Percentiles rank a stretch among this genome's conserved stretches.
phyloP scores from a whole-genome alignment of 345 rosid species.

The Ricinus communis region DNA sequence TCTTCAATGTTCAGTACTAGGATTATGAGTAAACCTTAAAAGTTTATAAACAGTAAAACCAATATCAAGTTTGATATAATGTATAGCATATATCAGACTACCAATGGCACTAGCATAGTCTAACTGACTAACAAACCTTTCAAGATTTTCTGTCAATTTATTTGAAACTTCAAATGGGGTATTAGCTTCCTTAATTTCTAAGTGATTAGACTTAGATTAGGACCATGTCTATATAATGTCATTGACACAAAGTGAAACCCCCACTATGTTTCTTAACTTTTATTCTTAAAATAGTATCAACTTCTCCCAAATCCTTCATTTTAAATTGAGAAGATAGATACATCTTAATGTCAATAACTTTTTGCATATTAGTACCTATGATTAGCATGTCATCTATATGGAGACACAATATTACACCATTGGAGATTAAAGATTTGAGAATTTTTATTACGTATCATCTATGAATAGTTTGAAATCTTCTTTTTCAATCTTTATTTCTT shows the following conservation, averaged over 20 bases:
- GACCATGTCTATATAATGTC: background rate
- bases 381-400: background rate
- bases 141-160: background rate
- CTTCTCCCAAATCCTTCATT: background rate
- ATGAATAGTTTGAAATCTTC: too few species aligned
- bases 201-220: background rate
- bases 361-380: background rate
- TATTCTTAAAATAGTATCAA: background rate
- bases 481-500: too few species aligned
- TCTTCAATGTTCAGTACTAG: too few species aligned
- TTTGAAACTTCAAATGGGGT: background rate
- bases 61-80: too few species aligned
- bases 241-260: background rate
- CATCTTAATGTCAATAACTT: background rate
- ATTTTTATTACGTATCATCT: too few species aligned
- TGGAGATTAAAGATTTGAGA: too few species aligned
- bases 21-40: too few species aligned
- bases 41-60: too few species aligned
- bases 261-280: background rate
- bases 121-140: background rate
- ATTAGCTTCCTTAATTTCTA: background rate
- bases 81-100: too few species aligned
- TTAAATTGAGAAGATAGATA: background rate
- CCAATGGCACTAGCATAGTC: too few species aligned
- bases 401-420: background rate